Evolutionary conservation across 2,329 filamentous ascomycete species (phyloP), one percentile per base, ranked within the genome.

Genomic region (Fusarium lateritium): DNA sequence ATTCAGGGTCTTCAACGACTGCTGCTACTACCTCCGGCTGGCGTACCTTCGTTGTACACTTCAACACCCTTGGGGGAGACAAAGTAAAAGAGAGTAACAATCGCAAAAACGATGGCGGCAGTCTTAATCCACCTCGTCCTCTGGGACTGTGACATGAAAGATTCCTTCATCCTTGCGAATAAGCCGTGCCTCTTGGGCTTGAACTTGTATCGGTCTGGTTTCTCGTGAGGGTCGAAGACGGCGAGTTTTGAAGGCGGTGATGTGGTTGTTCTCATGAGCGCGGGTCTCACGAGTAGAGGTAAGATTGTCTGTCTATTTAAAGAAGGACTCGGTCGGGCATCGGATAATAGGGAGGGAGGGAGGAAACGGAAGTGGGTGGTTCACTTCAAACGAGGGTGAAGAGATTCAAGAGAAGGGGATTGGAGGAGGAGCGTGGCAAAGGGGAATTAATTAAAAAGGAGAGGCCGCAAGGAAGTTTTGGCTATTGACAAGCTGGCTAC

Each of bases 71-170:
- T 83, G 2, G 88, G 89, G 22, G 88, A 88, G 57, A 91, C 79
- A 76, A 87, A 91, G 79, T 88, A 90, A 77, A 91, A 88, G 58
- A 90, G 77, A 67, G 88, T 84, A 73, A 91, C 76, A 68, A 91
- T 75, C 74, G 85, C 83, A 75, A 89, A 84, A 65, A 90, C 80
- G 69, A 91, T 87, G 69, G 87, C 87, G 73, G 84, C 86, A 65
- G 88, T 89, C 83, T 90, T 91, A 72, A 90, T 78, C 84, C 88
- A 91, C 77, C 89, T 87, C 69, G 87, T 83, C 79, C 85, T 86
- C 82, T 90, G 88, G 76, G 87, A 85, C 81, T 90, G 88, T 67
- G 88, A 86, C 83, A 88, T 88, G 79, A 83, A 86, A 76, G 83
- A 82, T 76, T 85, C 82, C 79, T 87, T 87, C 82, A 88, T 79